Evolutionary conservation across 352 stramenopile genomes (phyloP), one percentile per base, ranked within the genome.

Genomic region (Globisporangium alternatum): DNA sequence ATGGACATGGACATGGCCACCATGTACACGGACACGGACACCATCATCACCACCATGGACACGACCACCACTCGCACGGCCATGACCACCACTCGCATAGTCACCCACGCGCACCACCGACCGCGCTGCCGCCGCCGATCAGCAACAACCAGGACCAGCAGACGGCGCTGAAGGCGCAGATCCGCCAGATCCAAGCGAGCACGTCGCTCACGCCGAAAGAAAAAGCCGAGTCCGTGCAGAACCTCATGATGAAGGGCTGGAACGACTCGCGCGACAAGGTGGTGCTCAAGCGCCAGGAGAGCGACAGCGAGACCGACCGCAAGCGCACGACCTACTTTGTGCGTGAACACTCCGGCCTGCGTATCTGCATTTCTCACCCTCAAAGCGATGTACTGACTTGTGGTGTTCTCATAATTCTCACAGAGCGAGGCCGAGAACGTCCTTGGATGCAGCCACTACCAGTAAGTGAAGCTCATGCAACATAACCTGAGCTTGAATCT

Each of bases 211-310:
- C 82, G 1, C 82, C 82, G 15, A 91, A 92, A 65, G 81, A 92
- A 70, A 95, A 95, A 62, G 83, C 83, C 22, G 81, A 93, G 54
- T 89, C 76, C 10, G 80, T 95, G 43, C 83, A 95, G 60, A 88
- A 89, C 35, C 77, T 95, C 35, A 95, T 95, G 86, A 95, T 93
- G 84, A 86, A 93, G 69, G 67, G 83, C 33, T 95, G 83, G 83
- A 92, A 83, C 17, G 83, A 91, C 51, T 80, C 83, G 25, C 83
- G 85, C 56, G 76, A 82, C 35, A 86, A 86, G 55, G 71, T 77
- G 2, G 67, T 67, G 43, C 60, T 71, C 28, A 66, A 72, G 4
- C 75, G 80, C 64, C 66, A 59, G 12, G 70, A 81, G 55, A 81
- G 64, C 56, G 77, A 90, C 60, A 68, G 39, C 5, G 78, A 91